Evolutionary conservation across 23 red algal species (phyloP).

Genomic region (Gracilaria domingensis): DNA sequence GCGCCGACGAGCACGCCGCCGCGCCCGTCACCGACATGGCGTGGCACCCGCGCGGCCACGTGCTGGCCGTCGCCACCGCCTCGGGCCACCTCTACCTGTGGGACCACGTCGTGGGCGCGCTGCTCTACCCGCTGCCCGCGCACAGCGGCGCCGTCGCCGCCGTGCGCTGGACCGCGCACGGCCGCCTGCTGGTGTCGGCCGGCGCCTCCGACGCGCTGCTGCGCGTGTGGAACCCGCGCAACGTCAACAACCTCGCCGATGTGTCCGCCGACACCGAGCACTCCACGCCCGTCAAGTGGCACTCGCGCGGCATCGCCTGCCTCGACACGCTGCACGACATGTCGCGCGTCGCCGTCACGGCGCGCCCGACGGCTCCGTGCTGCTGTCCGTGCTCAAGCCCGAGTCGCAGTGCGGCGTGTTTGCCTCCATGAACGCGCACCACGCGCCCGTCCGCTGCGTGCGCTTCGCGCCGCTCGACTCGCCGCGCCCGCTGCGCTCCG

Average conservation of each 20-base stretch:
- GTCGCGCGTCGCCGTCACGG: constrained; percentile 73
- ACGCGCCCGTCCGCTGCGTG: constrained; percentile 30
- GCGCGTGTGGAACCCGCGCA: constrained; percentile 67
- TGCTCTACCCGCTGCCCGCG: constrained; percentile 47
- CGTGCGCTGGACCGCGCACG: constrained; percentile 65
- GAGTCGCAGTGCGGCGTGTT: constrained; percentile 65
- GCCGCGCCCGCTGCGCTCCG: constrained; percentile 49
- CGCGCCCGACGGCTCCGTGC: constrained; percentile 39
- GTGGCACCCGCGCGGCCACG: constrained; percentile 71
- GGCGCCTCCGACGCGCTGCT: constrained; percentile 44
- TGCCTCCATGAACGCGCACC: constrained; percentile 45
- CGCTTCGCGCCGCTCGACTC: constrained; percentile 45
- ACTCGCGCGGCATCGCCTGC: constrained; percentile 19
- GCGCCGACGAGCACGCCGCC: constrained; percentile 35
- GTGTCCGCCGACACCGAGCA: constrained; percentile 43
- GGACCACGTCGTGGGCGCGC: constrained; percentile 65
- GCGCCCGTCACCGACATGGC: constrained; percentile 38
- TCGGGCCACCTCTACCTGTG: constrained; percentile 56
- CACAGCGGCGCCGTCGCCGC: constrained; percentile 51
- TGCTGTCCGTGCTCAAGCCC: constrained; percentile 68
- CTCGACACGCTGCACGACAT: constrained; percentile 58
- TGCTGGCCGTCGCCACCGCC: constrained; percentile 56
- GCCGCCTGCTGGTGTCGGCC: constrained; percentile 49
- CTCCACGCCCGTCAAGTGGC: constrained; percentile 47
- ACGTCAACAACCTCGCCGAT: constrained; percentile 55